Base-by-base conservation (phyloP, 106 monocot species). In the Dendrobium chrysotoxum region DNA sequence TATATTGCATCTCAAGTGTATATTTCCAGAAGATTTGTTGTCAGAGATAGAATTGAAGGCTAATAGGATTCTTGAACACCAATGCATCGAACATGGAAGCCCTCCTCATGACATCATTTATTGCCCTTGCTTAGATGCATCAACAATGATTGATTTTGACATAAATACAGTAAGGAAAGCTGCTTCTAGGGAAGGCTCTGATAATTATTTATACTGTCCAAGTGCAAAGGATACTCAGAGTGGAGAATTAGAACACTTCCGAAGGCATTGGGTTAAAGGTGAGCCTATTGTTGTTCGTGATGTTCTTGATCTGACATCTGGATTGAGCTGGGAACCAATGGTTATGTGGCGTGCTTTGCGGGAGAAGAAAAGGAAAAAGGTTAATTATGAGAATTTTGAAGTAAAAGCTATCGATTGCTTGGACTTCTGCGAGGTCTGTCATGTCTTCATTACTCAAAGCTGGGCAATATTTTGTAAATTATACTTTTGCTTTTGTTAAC, bases 251-350 rank as follows among this genome's bases (percentile, higher is more conserved):
- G 68, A 79, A 16, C 84, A 88, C 64, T 92, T 92, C 42, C 92
- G 85, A 47, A 86, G 76, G 53, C 92, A 92, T 84, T 92, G 92
- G 92, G 72, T 75, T 40, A 92, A 83, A 80, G 92, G 92, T 67
- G 88, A 92, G 72, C 89, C 92, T 12, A 90, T 92, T 54, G 88
- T 92, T 78, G 92, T 92, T 79, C 84, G 82, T 79, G 80, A 90
- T 86, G 88, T 83, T 11, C 87, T 92, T 76, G 82, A 86, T 67
- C 42, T 84, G 18, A 83, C 92, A 42, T 90, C 86, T 76, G 90
- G 92, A 23, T 80, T 92, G 55, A 90, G 92, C 75, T 92, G 92
- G 92, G 92, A 92, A 50, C 92, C 92, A 40, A 88, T 90, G 88
- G 92, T 92, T 42, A 92, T 92, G 92, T 89, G 89, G 90, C 88